A percentile compares a stretch with the other conserved stretches of the same genome.
These are phyloP conservation scores for Boletus semigastroideus DNA, from an alignment of 1,284 basidiomycete species.

Conservation along the genomic window DNA sequence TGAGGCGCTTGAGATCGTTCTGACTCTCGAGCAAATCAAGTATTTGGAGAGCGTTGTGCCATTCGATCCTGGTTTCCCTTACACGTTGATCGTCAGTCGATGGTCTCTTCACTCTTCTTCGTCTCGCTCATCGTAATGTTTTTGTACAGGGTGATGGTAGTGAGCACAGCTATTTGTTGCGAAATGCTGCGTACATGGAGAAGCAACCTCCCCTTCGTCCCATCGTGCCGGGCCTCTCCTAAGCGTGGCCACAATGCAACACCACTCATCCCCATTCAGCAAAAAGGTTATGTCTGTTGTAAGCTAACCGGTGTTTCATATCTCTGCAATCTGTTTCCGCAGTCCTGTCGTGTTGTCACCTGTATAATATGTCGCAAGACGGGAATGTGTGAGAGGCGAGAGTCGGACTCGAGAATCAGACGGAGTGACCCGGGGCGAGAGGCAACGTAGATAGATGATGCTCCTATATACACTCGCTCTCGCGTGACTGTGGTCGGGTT, in stretches of 20 bases:
- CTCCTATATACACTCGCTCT: no score
- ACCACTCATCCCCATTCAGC: not conserved
- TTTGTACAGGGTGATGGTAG: not conserved
- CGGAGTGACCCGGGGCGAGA: no score
- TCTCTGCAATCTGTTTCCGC: no score
- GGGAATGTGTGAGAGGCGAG: no score
- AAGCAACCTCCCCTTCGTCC: not conserved
- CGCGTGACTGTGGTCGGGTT: no score
- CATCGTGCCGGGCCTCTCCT: constrained; percentile 12
- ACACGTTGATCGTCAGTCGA: constrained; percentile 33
- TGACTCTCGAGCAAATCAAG: constrained; percentile 45
- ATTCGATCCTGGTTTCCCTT: constrained; percentile 48
- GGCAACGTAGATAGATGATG: no score
- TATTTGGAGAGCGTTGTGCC: constrained; percentile 41
- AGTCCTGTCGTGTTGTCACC: no score
- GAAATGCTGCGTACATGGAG: not conserved
- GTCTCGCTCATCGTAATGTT: not conserved
- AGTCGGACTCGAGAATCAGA: no score
- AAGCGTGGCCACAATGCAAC: not conserved
- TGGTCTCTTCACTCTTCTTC: not conserved
- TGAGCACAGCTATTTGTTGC: not conserved
- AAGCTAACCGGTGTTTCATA: no score
- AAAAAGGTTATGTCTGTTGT: not conserved
- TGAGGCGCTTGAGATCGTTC: constrained; percentile 44
- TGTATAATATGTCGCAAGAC: no score